Evolutionary conservation across 2,329 filamentous ascomycete species (phyloP).

Genomic region (Xylaria polymorpha): DNA sequence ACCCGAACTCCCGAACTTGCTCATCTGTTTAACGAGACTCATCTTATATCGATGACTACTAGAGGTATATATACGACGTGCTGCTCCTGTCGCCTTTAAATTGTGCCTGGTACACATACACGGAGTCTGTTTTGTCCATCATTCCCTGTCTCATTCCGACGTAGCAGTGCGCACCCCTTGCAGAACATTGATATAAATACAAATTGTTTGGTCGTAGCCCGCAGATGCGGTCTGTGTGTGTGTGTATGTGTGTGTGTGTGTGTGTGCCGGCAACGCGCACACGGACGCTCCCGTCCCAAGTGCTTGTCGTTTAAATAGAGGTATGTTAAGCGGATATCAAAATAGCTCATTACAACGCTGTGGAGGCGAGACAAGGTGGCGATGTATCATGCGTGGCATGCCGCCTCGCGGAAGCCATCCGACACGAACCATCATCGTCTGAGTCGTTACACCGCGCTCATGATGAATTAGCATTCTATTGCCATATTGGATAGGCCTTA

Average conservation of each 20-base stretch:
- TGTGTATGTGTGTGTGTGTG: slow-evolving; percentile 26
- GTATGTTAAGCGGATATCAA: slow-evolving; percentile 20
- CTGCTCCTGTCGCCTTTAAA: slow-evolving; percentile 12
- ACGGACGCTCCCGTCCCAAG: slow-evolving; percentile 35
- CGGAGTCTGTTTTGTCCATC: background rate
- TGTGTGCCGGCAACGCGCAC: slow-evolving; percentile 25
- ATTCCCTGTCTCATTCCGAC: slow-evolving; percentile 7
- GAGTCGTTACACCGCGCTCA: slow-evolving; percentile 16
- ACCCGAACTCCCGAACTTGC: slow-evolving; percentile 9
- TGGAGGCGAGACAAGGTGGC: slow-evolving; percentile 21
- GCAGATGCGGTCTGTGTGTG: slow-evolving; percentile 25
- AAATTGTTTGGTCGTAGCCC: slow-evolving; percentile 23
- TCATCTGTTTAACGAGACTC: background rate
- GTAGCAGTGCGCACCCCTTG: slow-evolving; percentile 27
- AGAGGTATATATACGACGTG: slow-evolving; percentile 9
- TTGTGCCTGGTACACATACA: slow-evolving; percentile 8
- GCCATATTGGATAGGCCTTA: slow-evolving; percentile 8
- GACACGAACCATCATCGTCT: slow-evolving; percentile 30
- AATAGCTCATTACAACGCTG: slow-evolving; percentile 28
- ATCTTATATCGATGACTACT: slow-evolving; percentile 8
- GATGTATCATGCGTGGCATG: slow-evolving; percentile 33
- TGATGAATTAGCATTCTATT: slow-evolving; percentile 25
- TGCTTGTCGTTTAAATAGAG: slow-evolving; percentile 15
- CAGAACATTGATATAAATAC: slow-evolving; percentile 18
- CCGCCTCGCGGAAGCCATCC: slow-evolving; percentile 40